Base-by-base conservation (phyloP, 1,284 basidiomycete species). In the Naganishia liquefaciens region DNA sequence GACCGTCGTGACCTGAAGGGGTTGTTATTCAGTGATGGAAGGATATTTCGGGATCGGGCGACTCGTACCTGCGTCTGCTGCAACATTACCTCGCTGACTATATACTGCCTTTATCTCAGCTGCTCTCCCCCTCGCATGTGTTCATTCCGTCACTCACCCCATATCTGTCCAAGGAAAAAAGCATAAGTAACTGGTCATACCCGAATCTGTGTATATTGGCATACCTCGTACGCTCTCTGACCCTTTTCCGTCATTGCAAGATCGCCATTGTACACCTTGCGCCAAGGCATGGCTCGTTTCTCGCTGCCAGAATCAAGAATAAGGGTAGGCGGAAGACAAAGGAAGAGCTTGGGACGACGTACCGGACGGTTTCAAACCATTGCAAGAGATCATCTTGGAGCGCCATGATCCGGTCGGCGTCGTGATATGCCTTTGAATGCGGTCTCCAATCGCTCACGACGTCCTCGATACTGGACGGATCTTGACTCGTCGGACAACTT, bases 41-140 rank as follows among this genome's bases (percentile, higher is more conserved):
- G n/a, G n/a, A 27, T 23, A 7, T 23, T 37, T 1, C 6, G 27
- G 7, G 21, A 7, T n/a, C 21, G 2, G 37, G 25, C 50, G 69
- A 68, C n/a, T 75, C 74, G 15, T 69, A 91, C 89, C 74, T 93
- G 93, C 0, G 95, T 98, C 77, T 99, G 95, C 76, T 99, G 95
- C 6, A 97, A 83, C 95, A 98, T 98, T 69, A 97, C 89, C 77
- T 97, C 93, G 13, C 89, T 91, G 50, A 96, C 77, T 74, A 64
- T 28, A 82, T 88, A 89, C 13, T 91, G 68, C 44, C 66, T 65
- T 54, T 39, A 53, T 33, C 55, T 44, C 25, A 52, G 19, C 30
- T 17, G 47, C 19, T 39, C 15, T 37, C 25, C 19, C 27, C 9
- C 17, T 5, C 9, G 37, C 21, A 47, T 23, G 23, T 13, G n/a